Percentiles rank a stretch among this genome's conserved stretches.
Conservation (phyloP, 805 yeast genomes). For the Cyberlindnera xylosilytica region DNA sequence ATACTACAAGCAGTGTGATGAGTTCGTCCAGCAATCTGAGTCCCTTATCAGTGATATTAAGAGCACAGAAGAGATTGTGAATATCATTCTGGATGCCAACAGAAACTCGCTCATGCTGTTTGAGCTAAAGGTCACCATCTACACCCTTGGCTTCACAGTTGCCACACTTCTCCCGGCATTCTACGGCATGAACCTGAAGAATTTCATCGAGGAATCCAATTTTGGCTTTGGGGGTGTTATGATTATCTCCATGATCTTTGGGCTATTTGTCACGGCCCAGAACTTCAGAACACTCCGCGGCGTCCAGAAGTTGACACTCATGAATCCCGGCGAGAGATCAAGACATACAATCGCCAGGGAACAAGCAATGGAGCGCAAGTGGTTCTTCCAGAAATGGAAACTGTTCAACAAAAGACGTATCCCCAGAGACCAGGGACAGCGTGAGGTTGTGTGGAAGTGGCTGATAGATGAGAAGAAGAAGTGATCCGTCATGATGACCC, state of each 20-base stretch:
- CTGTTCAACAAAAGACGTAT: conserved; percentile 6
- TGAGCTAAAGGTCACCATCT: conserved; percentile 78
- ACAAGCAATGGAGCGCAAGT: background rate
- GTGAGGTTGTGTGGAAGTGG: conserved; percentile 57
- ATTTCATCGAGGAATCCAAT: conserved; percentile 67
- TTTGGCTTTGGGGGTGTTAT: conserved; percentile 63
- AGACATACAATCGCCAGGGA: conserved; percentile 1
- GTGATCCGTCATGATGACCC: conserved; percentile 11
- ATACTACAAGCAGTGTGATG: conserved; percentile 89
- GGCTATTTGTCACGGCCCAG: conserved; percentile 48
- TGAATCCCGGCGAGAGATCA: conserved; percentile 27
- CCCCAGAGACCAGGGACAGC: conserved; percentile 25
- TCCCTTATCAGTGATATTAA: conserved; percentile 78
- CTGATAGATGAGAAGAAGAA: conserved; percentile 43
- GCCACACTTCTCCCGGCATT: conserved; percentile 85
- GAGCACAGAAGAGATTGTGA: conserved; percentile 90
- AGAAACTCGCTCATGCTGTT: conserved; percentile 86
- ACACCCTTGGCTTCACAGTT: conserved; percentile 80
- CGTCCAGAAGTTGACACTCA: conserved; percentile 68
- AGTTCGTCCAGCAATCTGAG: conserved; percentile 87
- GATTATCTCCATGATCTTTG: conserved; percentile 48
- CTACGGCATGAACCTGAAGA: conserved; percentile 83
- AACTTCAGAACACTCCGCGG: conserved; percentile 55
- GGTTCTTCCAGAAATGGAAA: conserved; percentile 15
- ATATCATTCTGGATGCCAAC: conserved; percentile 86